Conservation (phyloP, 352 stramenopile species). For the Phytopythium aichiense region DNA sequence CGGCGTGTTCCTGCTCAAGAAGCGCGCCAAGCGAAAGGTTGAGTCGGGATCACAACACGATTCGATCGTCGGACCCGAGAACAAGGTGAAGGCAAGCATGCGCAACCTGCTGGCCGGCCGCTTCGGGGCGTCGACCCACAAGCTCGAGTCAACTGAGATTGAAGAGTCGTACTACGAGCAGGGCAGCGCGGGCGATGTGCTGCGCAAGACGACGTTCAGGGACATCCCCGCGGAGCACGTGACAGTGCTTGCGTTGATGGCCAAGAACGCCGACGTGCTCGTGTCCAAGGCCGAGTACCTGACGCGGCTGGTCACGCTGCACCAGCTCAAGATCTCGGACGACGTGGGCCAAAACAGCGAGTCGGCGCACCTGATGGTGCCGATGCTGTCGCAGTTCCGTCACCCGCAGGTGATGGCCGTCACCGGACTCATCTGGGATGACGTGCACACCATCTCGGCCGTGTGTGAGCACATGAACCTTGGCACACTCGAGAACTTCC, state of each 20-base stretch:
- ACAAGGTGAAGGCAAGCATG: constrained; percentile 44
- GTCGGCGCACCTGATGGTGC: constrained; percentile 46
- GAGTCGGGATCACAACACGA: constrained; percentile 20
- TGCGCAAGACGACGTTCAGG: constrained; percentile 52
- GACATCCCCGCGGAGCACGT: constrained; percentile 46
- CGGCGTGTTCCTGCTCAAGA: constrained; percentile 48
- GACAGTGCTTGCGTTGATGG: constrained; percentile 31
- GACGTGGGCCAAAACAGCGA: constrained; percentile 45
- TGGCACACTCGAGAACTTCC: constrained; percentile 58
- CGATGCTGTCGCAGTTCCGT: constrained; percentile 58
- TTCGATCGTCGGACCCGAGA: constrained; percentile 14
- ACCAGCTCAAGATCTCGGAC: constrained; percentile 47
- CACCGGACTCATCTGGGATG: constrained; percentile 55
- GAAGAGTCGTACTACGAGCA: constrained; percentile 37
- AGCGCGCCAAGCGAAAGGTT: constrained; percentile 52
- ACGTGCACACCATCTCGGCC: constrained; percentile 52
- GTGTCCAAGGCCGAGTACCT: constrained; percentile 44
- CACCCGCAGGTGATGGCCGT: constrained; percentile 66
- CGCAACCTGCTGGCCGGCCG: constrained; percentile 22
- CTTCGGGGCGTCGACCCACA: constrained; percentile 17
- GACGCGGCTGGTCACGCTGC: constrained; percentile 51
- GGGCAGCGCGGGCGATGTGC: constrained; percentile 28
- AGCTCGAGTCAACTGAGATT: constrained; percentile 20
- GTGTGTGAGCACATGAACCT: constrained; percentile 71
- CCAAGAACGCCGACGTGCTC: constrained; percentile 39